These are phyloP conservation scores for Naganishia vishniacii DNA, from an alignment of 768 basidiomycete genomes.

Conservation along the genomic window DNA sequence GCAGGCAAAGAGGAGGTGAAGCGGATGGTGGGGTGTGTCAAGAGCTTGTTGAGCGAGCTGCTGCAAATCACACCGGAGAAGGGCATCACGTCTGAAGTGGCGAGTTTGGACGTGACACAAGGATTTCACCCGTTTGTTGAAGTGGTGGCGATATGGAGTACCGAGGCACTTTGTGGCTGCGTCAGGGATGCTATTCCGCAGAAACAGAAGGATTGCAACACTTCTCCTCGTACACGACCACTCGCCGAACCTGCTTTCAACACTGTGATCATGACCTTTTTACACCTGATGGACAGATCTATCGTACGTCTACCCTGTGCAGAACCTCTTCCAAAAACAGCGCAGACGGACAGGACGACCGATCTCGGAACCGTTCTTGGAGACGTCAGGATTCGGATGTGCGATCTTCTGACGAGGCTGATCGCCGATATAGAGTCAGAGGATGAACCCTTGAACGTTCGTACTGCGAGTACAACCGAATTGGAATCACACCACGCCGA, in stretches of 20 bases:
- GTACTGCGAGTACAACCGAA: no score
- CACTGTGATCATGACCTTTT: neutral
- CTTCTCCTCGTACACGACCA: neutral
- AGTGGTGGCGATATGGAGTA: constrained; percentile 7
- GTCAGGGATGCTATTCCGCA: neutral
- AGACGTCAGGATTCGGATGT: neutral
- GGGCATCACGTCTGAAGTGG: neutral
- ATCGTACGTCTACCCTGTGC: neutral
- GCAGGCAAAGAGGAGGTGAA: no score
- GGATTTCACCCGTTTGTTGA: neutral
- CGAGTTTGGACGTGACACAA: neutral
- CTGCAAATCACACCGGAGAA: neutral
- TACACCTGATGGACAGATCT: neutral
- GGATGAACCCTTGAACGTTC: no score
- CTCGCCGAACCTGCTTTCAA: neutral
- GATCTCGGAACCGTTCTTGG: no score
- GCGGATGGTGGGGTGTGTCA: neutral
- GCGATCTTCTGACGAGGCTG: constrained; percentile 1
- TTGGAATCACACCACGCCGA: no score
- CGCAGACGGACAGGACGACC: neutral
- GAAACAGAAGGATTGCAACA: neutral
- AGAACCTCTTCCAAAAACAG: neutral
- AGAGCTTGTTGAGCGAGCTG: neutral
- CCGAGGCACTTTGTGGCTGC: neutral
- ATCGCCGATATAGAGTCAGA: neutral